phyloP scores from a whole-genome alignment of 129 eudicot genomes.

The Heracleum sosnowskyi region DNA sequence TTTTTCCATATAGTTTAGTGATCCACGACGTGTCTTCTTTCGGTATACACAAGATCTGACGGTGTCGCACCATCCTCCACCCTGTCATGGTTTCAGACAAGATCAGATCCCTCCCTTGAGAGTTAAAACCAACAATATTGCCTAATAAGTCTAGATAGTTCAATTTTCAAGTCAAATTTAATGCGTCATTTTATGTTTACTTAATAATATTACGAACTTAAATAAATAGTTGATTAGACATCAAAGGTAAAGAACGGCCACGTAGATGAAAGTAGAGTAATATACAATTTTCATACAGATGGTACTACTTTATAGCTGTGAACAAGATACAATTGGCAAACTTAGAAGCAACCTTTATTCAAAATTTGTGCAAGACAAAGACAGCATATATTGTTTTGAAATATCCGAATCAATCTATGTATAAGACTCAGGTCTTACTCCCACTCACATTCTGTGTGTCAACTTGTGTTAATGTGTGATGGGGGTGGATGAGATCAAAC shows the following conservation, averaged over 20 bases:
- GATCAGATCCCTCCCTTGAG: not conserved
- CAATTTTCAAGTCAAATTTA: not conserved
- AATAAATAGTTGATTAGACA: not conserved
- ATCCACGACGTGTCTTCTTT: conserved; percentile 52
- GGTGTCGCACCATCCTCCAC: conserved; percentile 93
- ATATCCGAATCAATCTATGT: not conserved
- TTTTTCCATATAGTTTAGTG: conserved; percentile 47
- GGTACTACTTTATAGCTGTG: not conserved
- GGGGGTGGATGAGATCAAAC: not conserved
- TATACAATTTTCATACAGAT: not conserved
- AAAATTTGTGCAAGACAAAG: not conserved
- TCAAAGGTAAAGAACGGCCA: not conserved
- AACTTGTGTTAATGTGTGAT: not conserved
- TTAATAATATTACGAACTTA: not conserved
- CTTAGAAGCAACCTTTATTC: not conserved
- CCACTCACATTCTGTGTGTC: not conserved
- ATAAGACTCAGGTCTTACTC: not conserved
- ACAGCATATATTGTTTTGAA: not conserved
- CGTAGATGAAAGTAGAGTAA: not conserved
- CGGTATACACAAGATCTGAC: conserved; percentile 43
- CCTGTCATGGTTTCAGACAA: conserved; percentile 37
- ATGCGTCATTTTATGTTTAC: not conserved
- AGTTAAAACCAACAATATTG: not conserved
- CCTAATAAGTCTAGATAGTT: not conserved
- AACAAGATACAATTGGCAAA: not conserved